Evolutionary conservation across 2,329 filamentous ascomycete genomes (phyloP).

Genomic region (Claviceps arundinis): DNA sequence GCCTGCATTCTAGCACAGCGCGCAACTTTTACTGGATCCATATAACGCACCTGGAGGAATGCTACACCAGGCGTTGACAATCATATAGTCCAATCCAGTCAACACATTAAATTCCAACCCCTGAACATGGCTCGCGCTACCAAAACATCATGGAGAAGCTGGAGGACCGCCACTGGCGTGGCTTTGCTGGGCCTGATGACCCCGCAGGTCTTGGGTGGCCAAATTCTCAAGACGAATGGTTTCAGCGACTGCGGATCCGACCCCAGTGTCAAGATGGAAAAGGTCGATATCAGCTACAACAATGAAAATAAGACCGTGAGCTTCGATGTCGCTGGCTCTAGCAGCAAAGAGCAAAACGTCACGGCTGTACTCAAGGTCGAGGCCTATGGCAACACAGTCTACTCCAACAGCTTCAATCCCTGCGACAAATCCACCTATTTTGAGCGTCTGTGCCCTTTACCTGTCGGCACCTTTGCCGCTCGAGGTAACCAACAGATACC

Average conservation of each 20-base stretch:
- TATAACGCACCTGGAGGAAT: neutral
- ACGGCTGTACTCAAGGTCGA: slow-evolving; percentile 61
- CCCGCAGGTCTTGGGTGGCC: slow-evolving; percentile 43
- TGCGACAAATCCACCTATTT: slow-evolving; percentile 58
- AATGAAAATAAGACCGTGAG: slow-evolving; percentile 56
- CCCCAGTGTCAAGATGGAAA: slow-evolving; percentile 52
- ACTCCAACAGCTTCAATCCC: slow-evolving; percentile 69
- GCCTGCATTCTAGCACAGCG: neutral
- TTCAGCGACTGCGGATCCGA: slow-evolving; percentile 56
- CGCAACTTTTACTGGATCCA: neutral
- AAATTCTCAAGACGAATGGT: slow-evolving; percentile 68
- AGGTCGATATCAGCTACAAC: slow-evolving; percentile 68
- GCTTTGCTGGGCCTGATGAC: slow-evolving; percentile 23
- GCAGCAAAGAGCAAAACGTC: slow-evolving; percentile 62
- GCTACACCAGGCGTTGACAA: neutral
- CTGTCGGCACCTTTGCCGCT: slow-evolving; percentile 60
- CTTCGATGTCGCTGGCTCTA: slow-evolving; percentile 75
- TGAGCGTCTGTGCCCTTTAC: slow-evolving; percentile 71
- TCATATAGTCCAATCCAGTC: neutral
- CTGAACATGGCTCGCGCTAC: slow-evolving; percentile 18
- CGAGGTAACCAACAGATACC: slow-evolving; percentile 61
- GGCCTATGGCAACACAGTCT: slow-evolving; percentile 75
- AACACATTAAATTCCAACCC: too few relatives aligned
- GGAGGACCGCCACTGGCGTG: slow-evolving; percentile 14
- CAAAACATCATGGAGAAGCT: slow-evolving; percentile 15